A percentile compares a stretch with the other conserved stretches of the same genome.
Conservation (phyloP, 2,329 filamentous ascomycete species). For the Helminthosporium solani region DNA sequence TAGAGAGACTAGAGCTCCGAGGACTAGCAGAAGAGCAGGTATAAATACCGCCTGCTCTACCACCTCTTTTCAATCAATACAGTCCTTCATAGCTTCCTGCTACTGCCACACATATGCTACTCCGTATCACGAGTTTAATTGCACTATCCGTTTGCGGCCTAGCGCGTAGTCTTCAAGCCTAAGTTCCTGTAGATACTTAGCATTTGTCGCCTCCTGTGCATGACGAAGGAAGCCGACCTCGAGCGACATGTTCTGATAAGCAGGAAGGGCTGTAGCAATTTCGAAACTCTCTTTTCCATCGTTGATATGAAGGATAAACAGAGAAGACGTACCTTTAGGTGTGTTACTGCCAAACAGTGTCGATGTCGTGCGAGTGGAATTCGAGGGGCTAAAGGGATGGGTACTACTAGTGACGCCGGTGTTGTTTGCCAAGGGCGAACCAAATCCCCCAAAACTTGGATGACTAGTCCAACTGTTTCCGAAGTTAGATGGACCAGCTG, state of each 20-base stretch:
- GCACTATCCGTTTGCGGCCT: slow-evolving; percentile 3
- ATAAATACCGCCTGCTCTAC: no score
- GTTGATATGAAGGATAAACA: slow-evolving; percentile 3
- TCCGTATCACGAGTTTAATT: slow-evolving; percentile 3
- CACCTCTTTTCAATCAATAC: slow-evolving; percentile 1
- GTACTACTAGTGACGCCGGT: slow-evolving; percentile 2
- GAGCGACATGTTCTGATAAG: slow-evolving; percentile 6
- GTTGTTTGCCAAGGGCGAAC: slow-evolving; percentile 2
- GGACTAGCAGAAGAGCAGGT: no score
- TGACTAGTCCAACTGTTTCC: slow-evolving; percentile 4
- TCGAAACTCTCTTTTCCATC: slow-evolving; percentile 3
- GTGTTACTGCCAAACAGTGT: slow-evolving; percentile 1
- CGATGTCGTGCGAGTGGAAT: slow-evolving; percentile 2
- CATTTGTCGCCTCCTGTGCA: slow-evolving; percentile 4
- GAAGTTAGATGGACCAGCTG: slow-evolving; percentile 1
- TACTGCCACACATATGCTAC: slow-evolving; percentile 1
- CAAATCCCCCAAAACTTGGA: slow-evolving; percentile 2
- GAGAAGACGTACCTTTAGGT: slow-evolving; percentile 5
- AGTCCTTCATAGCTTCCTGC: not conserved
- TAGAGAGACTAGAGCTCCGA: no score
- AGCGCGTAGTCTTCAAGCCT: slow-evolving; percentile 4
- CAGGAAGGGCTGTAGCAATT: slow-evolving; percentile 3
- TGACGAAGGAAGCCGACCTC: slow-evolving; percentile 5
- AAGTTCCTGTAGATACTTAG: slow-evolving; percentile 6
- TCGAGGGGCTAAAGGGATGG: slow-evolving; percentile 1